Evolutionary conservation across 768 basidiomycete genomes (phyloP), one percentile per base, ranked within the genome.

Genomic region (Termitomyces sp.): DNA sequence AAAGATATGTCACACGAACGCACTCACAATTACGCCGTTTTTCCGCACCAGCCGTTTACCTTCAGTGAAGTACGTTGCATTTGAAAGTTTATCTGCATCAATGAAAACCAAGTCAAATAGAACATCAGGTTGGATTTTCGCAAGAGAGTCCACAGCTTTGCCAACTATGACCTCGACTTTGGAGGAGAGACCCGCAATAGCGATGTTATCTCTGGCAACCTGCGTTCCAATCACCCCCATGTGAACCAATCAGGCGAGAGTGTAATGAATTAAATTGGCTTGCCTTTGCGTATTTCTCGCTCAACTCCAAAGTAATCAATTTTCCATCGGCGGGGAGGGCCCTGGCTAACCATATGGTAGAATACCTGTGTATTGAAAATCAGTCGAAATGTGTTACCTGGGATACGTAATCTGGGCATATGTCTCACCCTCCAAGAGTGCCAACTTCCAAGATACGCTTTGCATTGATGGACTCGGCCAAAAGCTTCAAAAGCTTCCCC

Each of bases 21-120:
- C 9, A 75, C 81, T 59, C 63, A 83, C 83, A 56, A 89, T 85
- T 22, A 87, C 77, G 15, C 85, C 86, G 13, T 84, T 82, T 42
- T 76, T 76, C 50, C 81, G 74, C 0, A 83, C 75, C 7, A 89
- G 73, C 15, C 86, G 77, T 64, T 88, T 83, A 0, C 81, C 81
- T 59, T 88, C 78, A 1, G 68, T 71, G 70, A 84, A 86, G 64
- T 88, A 88, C 4, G 73, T 72, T 24, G 74, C 54, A 60, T 84
- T 84, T 41, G 73, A 75, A 4, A 71, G 68, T 66, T 88, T 88
- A 72, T 88, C 85, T 7, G 86, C 88, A 69, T 89, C 87, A 60
- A 88, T 86, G 74, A 89, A 90, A 3, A 77, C 76, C 20, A 90
- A 68, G 67, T 89, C 87, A 66, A 86, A 88, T 1, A 77, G 78